Conservation (phyloP, 192 early-diverging fungal genomes). For the Coemansia brasiliensis region DNA sequence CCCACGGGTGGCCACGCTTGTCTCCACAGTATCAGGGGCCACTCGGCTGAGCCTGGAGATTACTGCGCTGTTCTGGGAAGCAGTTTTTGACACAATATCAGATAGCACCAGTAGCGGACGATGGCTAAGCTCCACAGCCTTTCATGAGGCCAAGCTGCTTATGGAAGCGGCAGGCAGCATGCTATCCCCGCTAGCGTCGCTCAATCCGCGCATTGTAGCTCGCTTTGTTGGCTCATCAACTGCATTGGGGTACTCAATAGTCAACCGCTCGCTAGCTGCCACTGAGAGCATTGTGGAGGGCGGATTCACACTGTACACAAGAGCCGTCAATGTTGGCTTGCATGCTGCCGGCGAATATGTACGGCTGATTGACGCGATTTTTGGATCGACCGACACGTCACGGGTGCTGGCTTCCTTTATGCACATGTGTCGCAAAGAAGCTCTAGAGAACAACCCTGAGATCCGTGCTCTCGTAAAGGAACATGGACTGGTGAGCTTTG, state of each 20-base stretch:
- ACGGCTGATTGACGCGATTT: constrained; percentile 87
- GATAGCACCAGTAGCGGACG: constrained; percentile 46
- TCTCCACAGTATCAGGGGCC: constrained; percentile 42
- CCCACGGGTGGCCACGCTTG: constrained; percentile 39
- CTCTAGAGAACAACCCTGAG: constrained; percentile 65
- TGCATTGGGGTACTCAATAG: constrained; percentile 29
- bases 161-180: constrained; percentile 23
- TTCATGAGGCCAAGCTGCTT: constrained; percentile 35
- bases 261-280: constrained; percentile 42
- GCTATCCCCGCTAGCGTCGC: constrained; percentile 39
- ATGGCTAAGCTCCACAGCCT: constrained; percentile 39
- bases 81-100: constrained; percentile 48
- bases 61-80: constrained; percentile 48
- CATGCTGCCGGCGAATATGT: constrained; percentile 84
- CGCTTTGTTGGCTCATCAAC: constrained; percentile 35
- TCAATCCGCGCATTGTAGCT: constrained; percentile 50
- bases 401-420: constrained; percentile 81
- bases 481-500: constrained; percentile 65
- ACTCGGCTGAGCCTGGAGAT: constrained; percentile 52
- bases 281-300: constrained; percentile 54
- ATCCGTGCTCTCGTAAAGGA: constrained; percentile 59
- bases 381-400: constrained; percentile 94
- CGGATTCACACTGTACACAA: constrained; percentile 77
- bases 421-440: constrained; percentile 72
- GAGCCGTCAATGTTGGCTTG: constrained; percentile 68